Evolutionary conservation across 768 basidiomycete genomes (phyloP).

Genomic region (Rhodotorula kratochvilovae): DNA sequence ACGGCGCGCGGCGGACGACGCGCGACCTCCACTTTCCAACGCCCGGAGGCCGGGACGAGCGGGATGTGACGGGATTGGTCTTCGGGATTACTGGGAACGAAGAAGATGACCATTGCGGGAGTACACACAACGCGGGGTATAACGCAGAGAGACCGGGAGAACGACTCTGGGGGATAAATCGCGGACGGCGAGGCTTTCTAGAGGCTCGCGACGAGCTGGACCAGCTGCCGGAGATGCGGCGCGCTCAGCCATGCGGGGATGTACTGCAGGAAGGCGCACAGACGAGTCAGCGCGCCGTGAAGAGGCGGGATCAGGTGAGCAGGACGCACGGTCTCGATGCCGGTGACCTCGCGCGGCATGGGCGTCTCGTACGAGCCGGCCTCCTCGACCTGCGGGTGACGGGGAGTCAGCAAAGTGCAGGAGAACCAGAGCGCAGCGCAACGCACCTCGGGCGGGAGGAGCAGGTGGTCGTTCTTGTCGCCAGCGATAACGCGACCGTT

Average conservation of each 20-base stretch:
- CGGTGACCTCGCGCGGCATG: constrained; percentile 86
- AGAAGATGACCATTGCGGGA: no score
- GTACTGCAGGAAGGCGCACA: background rate
- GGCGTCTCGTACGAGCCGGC: constrained; percentile 93
- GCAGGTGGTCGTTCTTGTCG: constrained; percentile 92
- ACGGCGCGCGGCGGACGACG: no score
- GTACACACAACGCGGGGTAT: no score
- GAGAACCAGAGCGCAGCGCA: no score
- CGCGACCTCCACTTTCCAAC: no score
- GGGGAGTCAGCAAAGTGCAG: constrained; percentile 50
- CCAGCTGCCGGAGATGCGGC: constrained; percentile 33
- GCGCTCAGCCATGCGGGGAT: constrained; percentile 24
- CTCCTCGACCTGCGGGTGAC: constrained; percentile 95
- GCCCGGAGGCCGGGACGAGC: no score
- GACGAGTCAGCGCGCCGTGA: background rate
- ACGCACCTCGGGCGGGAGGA: constrained; percentile 76
- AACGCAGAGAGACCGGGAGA: background rate
- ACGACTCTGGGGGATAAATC: background rate
- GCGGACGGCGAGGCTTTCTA: background rate
- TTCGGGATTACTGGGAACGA: no score
- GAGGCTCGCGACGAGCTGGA: constrained; percentile 19
- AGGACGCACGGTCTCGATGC: constrained; percentile 59
- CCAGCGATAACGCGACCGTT: constrained; percentile 92
- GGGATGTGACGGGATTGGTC: no score
- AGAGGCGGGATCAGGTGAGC: background rate